Conservation (phyloP, 495 filamentous ascomycete species). For the Schizothecium vesticola region DNA sequence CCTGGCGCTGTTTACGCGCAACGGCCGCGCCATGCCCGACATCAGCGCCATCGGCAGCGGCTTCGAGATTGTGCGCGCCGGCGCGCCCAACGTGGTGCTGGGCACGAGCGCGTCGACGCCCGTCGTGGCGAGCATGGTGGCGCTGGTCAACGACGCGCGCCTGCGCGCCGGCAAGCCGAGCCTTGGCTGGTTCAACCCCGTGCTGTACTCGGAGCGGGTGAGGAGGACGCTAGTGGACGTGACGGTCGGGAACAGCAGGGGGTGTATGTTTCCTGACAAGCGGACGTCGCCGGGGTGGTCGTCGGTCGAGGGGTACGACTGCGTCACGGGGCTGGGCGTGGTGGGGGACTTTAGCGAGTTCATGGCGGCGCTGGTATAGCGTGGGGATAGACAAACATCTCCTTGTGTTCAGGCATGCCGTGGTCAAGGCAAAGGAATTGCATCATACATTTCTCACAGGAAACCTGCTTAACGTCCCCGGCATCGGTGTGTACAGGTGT, state of each 20-base stretch:
- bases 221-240: conserved; percentile 30
- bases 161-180: conserved; percentile 34
- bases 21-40: conserved; percentile 70
- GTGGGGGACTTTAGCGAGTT: conserved; percentile 33
- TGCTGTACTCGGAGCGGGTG: conserved; percentile 29
- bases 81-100: conserved; percentile 27
- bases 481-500: no score
- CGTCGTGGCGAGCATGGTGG: conserved; percentile 37
- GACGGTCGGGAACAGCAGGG: conserved; percentile 26
- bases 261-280: conserved; percentile 29
- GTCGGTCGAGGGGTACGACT: conserved; percentile 32
- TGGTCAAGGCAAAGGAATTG: not conserved
- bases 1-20: conserved; percentile 47
- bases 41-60: conserved; percentile 44
- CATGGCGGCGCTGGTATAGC: conserved; percentile 9
- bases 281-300: conserved; percentile 25
- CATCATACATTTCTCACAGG: not conserved
- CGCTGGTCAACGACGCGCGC: conserved; percentile 36
- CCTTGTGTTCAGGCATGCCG: not conserved
- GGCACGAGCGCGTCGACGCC: conserved; percentile 41
- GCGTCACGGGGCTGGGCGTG: conserved; percentile 36
- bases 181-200: conserved; percentile 37
- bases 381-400: not conserved
- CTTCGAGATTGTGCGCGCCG: conserved; percentile 33
- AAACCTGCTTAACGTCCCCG: no score